phyloP scores from a whole-genome alignment of 2,329 filamentous ascomycete species.

The Hirsutella minnesotensis region DNA sequence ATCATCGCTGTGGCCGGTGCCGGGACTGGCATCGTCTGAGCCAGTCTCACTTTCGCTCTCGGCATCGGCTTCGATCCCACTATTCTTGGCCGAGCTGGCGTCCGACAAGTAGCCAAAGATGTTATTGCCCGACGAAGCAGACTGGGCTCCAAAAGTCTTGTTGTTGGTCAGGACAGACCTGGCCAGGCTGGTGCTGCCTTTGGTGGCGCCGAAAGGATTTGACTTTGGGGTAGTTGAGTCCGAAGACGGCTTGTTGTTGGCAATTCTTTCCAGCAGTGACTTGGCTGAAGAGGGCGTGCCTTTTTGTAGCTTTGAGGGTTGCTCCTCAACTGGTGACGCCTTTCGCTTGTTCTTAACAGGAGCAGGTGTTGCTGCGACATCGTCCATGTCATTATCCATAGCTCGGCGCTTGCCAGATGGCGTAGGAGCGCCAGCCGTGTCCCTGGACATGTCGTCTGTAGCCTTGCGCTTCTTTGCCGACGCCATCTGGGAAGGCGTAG shows the following conservation, averaged over 20 bases:
- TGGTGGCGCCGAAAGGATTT: constrained; percentile 20
- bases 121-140: constrained; percentile 25
- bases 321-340: constrained; percentile 31
- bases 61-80: constrained; percentile 34
- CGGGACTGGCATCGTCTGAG: constrained; percentile 31
- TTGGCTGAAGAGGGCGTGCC: constrained; percentile 41
- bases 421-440: constrained; percentile 21
- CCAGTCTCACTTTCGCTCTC: constrained; percentile 35
- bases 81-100: constrained; percentile 41
- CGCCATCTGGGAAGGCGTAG: constrained; percentile 14
- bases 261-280: constrained; percentile 44
- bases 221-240: constrained; percentile 17
- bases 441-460: constrained; percentile 33
- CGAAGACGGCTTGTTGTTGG: constrained; percentile 31
- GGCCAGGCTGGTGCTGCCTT: constrained; percentile 25
- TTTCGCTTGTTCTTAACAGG: constrained; percentile 40
- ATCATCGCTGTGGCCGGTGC: constrained; percentile 30
- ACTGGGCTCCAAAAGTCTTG: constrained; percentile 18
- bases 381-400: constrained; percentile 24
- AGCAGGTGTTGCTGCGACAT: constrained; percentile 16
- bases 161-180: constrained; percentile 30
- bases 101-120: constrained; percentile 51
- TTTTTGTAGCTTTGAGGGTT: constrained; percentile 39
- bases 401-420: constrained; percentile 39
- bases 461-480: constrained; percentile 45